Evolutionary conservation across 805 yeast genomes (phyloP), one percentile per base, ranked within the genome.

Genomic region (Kregervanrija delftensis): DNA sequence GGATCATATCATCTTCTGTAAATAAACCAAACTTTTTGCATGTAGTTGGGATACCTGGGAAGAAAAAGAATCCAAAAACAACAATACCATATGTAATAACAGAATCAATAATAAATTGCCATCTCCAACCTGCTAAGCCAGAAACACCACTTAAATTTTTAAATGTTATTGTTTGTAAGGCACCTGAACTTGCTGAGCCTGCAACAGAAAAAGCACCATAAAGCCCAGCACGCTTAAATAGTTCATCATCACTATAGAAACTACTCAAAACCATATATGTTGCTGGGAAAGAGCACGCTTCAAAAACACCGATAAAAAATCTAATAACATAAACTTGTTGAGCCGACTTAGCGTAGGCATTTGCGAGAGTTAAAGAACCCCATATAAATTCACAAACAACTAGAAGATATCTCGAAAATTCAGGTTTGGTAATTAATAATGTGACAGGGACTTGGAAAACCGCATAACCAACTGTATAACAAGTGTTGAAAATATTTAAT

Each of bases 101-200:
- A 11, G 81, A 82, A 57, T 81, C 86, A 49, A 83, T 70, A 39
- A 83, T 76, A 55, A 79, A 83, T 57, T 79, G 76, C 88, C 88
- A 83, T 66, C 81, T 70, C 88, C 88, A 83, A 11, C 86, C 79
- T 8, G 71, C 69, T 11, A 76, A 63, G 0, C 86, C 86, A 39
- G 59, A 55, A 10, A 57, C 64, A 30, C 83, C 86, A 43, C 69
- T 62, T 51, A 83, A 56, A 35, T 61, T 52, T 16, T 68, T 53
- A 45, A 65, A 72, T 30, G 80, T 70, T 10, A 81, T 75, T 13
- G 82, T 76, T 52, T 81, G 82, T 35, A 83, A 64, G 48, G 79
- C 73, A 37, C 86, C 84, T 1, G 83, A 71, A 12, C 85, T 78
- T 46, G 81, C 65, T 11, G 49, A 43, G 14, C 86, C 87, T 51